phyloP scores from a whole-genome alignment of 352 stramenopile genomes.

The Phytophthora idaei region DNA sequence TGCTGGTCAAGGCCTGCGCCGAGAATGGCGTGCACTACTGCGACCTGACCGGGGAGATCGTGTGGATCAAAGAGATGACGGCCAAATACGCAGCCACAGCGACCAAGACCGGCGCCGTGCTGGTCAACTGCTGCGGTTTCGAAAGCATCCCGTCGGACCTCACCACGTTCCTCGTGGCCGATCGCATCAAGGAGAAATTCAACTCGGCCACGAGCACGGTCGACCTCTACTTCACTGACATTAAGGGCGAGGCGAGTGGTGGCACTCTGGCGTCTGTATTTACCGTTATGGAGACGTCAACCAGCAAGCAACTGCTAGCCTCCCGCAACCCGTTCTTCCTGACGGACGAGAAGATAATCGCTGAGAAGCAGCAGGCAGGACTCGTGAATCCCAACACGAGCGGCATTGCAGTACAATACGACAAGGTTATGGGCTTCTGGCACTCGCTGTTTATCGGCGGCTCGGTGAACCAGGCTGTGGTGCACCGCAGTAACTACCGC shows the following conservation, averaged over 20 bases:
- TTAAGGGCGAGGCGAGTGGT: constrained; percentile 64
- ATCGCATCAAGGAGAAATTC: constrained; percentile 64
- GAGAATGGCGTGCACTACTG: constrained; percentile 91
- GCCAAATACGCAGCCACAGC: constrained; percentile 61
- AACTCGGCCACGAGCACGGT: constrained; percentile 45
- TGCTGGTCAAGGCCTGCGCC: constrained; percentile 86
- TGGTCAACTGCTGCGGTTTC: constrained; percentile 90
- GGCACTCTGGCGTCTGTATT: constrained; percentile 68
- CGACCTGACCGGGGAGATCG: constrained; percentile 91
- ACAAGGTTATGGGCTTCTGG: constrained; percentile 69
- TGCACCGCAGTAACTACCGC: constrained; percentile 77
- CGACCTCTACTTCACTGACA: constrained; percentile 52
- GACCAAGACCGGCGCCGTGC: constrained; percentile 64
- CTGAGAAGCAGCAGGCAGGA: constrained; percentile 33
- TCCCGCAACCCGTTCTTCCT: constrained; percentile 65
- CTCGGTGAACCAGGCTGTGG: constrained; percentile 77
- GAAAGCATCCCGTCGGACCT: constrained; percentile 91
- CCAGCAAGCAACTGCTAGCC: constrained; percentile 42
- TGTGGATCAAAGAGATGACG: constrained; percentile 88
- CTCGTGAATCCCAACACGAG: constrained; percentile 48
- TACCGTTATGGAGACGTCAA: constrained; percentile 58
- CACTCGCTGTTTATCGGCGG: constrained; percentile 82
- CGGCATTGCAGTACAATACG: constrained; percentile 56
- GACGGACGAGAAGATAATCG: constrained; percentile 50
- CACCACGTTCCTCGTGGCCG: constrained; percentile 69